Base-by-base conservation (phyloP, 176 grass and related monocot species). In the Oropetium thomaeum region DNA sequence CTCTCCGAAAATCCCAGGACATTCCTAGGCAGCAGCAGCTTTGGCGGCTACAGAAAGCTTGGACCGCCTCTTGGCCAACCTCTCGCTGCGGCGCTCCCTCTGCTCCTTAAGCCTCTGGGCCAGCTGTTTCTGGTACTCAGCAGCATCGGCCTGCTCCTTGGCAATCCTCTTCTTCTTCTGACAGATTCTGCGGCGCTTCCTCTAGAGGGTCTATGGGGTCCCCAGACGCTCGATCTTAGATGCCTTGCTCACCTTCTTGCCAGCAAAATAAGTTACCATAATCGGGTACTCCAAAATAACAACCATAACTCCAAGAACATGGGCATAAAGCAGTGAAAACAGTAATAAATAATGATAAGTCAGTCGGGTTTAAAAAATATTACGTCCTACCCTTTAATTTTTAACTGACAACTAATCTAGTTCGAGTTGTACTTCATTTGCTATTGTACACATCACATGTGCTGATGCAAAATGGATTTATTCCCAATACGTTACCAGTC, bases 41-140 rank as follows among this genome's bases (percentile, higher is more conserved):
- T 91, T 97, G 8, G 48, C 84, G 1, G 74, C 83, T 0, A 74
- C 57, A 53, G 86, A 97, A 22, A 97, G 88, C 88, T 86, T 97
- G 12, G 94, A 91, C 78, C 94, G 86, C 80, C 84, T 88, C 88
- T 97, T 97, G 4, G 94, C 94, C 75, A 97, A 79, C 33, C 90
- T 93, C 80, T 93, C 90, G 4, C 88, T 91, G 16, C 94, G 41
- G 53, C 88, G 77, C 0, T 97, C 90, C 70, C 94, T 86, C 71
- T 97, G 94, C 74, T 93, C 94, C 90, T 93, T 93, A n/a, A 97
- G 94, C 62, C 90, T 81, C 80, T 82, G 85, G 20, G 90, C 94
- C 22, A 97, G 81, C 23, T 93, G 83, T 81, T 97, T 97, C 86
- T 97, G 94, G 81, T 97, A 97, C 65, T 93, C 90, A 2, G 86